Evolutionary conservation across 331 rosid species (phyloP), one percentile per base, ranked within the genome.

Genomic region (Acacia pycnantha): DNA sequence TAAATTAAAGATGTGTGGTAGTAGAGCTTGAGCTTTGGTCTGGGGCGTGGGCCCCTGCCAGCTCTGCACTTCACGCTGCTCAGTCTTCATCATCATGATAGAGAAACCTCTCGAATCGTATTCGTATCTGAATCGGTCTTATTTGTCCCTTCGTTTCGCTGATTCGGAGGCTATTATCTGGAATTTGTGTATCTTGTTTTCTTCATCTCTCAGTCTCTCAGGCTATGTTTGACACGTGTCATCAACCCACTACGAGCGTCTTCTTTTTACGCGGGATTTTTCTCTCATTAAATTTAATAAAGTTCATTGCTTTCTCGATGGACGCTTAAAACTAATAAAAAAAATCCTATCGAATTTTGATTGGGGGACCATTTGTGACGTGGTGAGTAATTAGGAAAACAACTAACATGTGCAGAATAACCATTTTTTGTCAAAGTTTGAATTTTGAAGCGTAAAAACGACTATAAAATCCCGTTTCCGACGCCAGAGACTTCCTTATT

Each of bases 351-450:
- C 59, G 56, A 71, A 24, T 59, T 80, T 44, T 70, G 81, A 80
- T 83, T 78, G 85, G 87, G 11, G 48, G 79, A 9, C 50, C 10
- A 14, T 21, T 15, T 35, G 43, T n/a, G 70, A 8, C 56, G 84
- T 43, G 81, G 81, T 82, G 65, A 35, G 19, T n/a, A 14, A 15
- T 50, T 50, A 1, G 84, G 19, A 4, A 66, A 85, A 83, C 73
- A 87, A 79, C 73, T 54, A 82, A 85, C 82, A 58, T 81, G 88
- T 87, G 88, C 74, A 78, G 83, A 70, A 76, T 2, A 8, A 72
- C n/a, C 66, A 13, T 10, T 58, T 18, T 6, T 82, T 31, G 33
- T 84, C 80, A 73, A 84, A 82, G 79, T 73, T 31, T 75, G 58
- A 82, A 84, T 76, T 68, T 56, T 75, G 58, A 83, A 78, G 43